Conservation (phyloP, 768 basidiomycete genomes). For the Leccinellum albellum region DNA sequence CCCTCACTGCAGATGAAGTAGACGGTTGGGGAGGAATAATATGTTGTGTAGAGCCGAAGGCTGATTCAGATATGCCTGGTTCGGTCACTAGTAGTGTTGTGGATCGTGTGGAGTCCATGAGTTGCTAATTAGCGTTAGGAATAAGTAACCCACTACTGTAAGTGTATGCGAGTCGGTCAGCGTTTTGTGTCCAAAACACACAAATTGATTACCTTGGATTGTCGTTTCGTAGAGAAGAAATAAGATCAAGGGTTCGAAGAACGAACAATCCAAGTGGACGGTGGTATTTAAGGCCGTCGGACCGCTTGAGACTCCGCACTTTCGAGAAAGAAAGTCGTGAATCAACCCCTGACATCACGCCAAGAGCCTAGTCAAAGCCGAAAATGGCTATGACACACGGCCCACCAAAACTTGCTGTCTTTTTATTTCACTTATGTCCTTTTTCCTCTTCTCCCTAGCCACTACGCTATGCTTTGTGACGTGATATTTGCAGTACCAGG, state of each 20-base stretch:
- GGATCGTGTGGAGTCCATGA: constrained; percentile 16
- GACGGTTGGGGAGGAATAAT: constrained; percentile 5
- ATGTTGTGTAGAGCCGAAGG: constrained; percentile 1
- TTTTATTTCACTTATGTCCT: neutral
- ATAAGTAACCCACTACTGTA: constrained; percentile 8
- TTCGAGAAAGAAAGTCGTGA: neutral
- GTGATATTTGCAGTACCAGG: neutral
- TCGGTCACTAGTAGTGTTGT: constrained; percentile 14
- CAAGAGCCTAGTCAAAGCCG: neutral
- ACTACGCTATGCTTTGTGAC: neutral
- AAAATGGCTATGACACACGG: constrained; percentile 11
- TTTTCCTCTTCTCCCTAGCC: neutral
- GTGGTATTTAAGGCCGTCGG: constrained; percentile 3
- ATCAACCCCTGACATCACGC: neutral
- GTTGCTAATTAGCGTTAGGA: neutral
- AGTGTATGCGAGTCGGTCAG: neutral
- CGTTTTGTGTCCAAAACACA: neutral
- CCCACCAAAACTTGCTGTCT: neutral
- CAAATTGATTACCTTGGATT: constrained; percentile 1
- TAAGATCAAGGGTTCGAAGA: neutral
- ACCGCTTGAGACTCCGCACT: neutral
- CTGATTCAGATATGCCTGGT: constrained; percentile 1
- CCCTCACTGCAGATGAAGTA: constrained; percentile 14
- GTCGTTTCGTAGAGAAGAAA: neutral
- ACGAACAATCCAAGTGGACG: neutral